These are phyloP conservation scores for Blastobotrys americana DNA, from an alignment of 805 yeast species.

Conservation along the genomic window DNA sequence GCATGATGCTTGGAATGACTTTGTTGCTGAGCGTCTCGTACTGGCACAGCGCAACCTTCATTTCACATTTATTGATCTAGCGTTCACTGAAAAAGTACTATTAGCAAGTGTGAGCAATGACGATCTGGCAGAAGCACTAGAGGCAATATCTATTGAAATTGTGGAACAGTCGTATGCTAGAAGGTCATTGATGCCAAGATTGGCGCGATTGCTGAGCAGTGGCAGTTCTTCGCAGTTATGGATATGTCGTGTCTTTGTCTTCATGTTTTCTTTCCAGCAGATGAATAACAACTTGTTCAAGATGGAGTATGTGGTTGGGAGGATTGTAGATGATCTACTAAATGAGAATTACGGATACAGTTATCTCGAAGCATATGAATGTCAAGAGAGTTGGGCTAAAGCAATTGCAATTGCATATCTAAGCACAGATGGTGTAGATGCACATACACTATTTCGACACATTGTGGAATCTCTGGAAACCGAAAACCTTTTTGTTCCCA, in stretches of 20 bases:
- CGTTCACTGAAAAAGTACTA: slow-evolving; percentile 40
- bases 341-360: slow-evolving; percentile 31
- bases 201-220: slow-evolving; percentile 41
- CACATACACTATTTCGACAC: slow-evolving; percentile 18
- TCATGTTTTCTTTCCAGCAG: slow-evolving; percentile 44
- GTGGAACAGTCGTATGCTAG: slow-evolving; percentile 41
- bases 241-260: slow-evolving; percentile 44
- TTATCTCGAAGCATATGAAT: slow-evolving; percentile 49
- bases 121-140: slow-evolving; percentile 27
- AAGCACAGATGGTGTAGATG: slow-evolving; percentile 17
- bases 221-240: slow-evolving; percentile 33
- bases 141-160: slow-evolving; percentile 21
- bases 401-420: slow-evolving; percentile 45
- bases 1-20: slow-evolving; percentile 47
- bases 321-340: slow-evolving; percentile 42
- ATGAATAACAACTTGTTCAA: slow-evolving; percentile 49
- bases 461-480: slow-evolving; percentile 35
- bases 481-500: slow-evolving; percentile 40
- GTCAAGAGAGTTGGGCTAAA: slow-evolving; percentile 48
- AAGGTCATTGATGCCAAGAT: slow-evolving; percentile 57
- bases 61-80: slow-evolving; percentile 42
- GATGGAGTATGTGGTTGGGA: slow-evolving; percentile 52
- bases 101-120: slow-evolving; percentile 21
- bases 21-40: slow-evolving; percentile 53
- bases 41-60: slow-evolving; percentile 63